Conservation (phyloP, 345 rosid genomes). For the Eucalyptus virginea region DNA sequence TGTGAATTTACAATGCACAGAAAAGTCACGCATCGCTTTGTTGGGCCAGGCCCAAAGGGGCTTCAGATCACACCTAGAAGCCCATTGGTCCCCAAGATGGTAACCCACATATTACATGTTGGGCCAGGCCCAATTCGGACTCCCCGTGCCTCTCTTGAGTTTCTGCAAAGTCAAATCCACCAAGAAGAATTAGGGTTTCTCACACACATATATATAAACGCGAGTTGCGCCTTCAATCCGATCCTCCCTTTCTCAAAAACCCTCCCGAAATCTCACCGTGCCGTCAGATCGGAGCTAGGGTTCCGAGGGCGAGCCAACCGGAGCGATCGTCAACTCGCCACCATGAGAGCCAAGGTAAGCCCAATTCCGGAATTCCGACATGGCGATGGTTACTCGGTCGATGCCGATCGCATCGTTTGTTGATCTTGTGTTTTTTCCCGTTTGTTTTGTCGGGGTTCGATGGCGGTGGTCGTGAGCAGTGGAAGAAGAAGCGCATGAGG, state of each 20-base stretch:
- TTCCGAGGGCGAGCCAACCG: not conserved
- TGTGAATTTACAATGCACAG: not conserved
- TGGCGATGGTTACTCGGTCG: not conserved
- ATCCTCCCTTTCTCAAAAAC: not conserved
- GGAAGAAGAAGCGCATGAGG: slow-evolving; percentile 99
- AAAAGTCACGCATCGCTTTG: not conserved
- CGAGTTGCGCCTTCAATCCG: not conserved
- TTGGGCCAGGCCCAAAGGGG: not conserved
- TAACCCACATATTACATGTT: too few species aligned
- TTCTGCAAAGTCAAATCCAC: not conserved
- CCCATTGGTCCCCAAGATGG: not conserved
- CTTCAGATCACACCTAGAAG: not conserved
- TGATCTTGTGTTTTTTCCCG: not conserved
- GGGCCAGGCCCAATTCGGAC: not conserved
- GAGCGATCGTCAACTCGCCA: not conserved
- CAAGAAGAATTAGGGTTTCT: not conserved
- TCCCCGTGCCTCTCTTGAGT: not conserved
- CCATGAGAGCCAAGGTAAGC: slow-evolving; percentile 88
- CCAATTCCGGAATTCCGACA: not conserved
- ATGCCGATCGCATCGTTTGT: not conserved
- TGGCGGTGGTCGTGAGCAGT: slow-evolving; percentile 17
- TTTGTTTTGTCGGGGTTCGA: not conserved
- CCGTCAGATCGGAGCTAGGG: not conserved
- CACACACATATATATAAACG: not conserved
- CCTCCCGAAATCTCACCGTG: not conserved